Evolutionary conservation across 805 yeast genomes (phyloP), one percentile per base, ranked within the genome.

Genomic region (Hemisphaericaspora nanyangensis): DNA sequence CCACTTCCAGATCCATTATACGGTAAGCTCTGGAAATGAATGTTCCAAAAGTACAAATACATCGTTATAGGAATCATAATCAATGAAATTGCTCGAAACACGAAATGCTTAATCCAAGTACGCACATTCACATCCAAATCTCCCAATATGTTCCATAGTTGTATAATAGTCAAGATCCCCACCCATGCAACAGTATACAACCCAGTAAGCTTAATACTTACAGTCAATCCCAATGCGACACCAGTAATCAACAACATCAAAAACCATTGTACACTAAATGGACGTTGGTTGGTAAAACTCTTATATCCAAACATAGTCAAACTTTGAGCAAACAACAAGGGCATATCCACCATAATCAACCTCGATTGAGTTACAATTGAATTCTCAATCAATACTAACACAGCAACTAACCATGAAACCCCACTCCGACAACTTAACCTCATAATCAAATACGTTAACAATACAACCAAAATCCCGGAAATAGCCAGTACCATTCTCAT

Each of bases 201-300:
- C 0, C 95, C 97, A 4, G 83, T 73, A 72, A 80, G 76, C 54
- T 86, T 85, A 3, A 84, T 73, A 6, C 89, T 74, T 1, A 79
- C 58, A 1, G 80, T 33, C 69, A 73, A 12, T 77, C 95, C 49
- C 76, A 65, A 3, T 63, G 70, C 49, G 60, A 70, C 10, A 52
- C 78, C 82, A 20, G 81, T 59, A 27, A 72, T 48, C 1, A 70
- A 34, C 40, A 84, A 50, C 43, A 68, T 65, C 42, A 65, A 62
- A 58, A 61, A 64, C 93, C 95, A 87, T 25, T 52, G 45, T 25
- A 45, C 52, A 2, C 73, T 39, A 40, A 78, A 77, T 1, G 77
- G 74, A 8, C 44, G 51, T n/a, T 65, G 54, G 24, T 66, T 48
- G 52, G 76, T 74, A 44, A 75, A 66, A 49, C 64, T 67, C 51